Conservation (phyloP, 352 stramenopile genomes). For the Pythium grandisporangium region DNA sequence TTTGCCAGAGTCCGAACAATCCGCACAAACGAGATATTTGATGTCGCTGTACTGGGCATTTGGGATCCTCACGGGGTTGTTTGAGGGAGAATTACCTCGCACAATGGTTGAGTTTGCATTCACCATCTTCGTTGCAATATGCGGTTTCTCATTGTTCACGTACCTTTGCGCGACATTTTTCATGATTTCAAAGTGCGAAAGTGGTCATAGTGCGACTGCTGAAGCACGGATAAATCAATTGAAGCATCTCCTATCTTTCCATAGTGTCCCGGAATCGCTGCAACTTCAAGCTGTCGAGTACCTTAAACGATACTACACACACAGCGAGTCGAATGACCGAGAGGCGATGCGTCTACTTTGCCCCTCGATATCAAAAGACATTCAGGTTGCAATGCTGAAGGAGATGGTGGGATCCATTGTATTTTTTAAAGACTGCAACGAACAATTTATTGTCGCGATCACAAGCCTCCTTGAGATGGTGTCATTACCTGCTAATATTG, state of each 20-base stretch:
- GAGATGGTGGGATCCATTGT: conserved; percentile 40
- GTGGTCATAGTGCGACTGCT: conserved; percentile 26
- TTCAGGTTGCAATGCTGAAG: conserved; percentile 54
- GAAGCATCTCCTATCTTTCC: conserved; percentile 59
- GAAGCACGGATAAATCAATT: conserved; percentile 66
- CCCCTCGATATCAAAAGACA: conserved; percentile 52
- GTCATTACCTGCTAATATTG: conserved; percentile 37
- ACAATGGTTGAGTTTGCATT: conserved; percentile 41
- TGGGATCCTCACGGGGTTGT: conserved; percentile 47
- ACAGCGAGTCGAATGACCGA: conserved; percentile 58
- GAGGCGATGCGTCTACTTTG: conserved; percentile 50
- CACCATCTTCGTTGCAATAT: conserved; percentile 49
- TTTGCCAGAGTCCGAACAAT: not conserved
- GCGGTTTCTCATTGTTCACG: conserved; percentile 62
- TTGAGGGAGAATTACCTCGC: conserved; percentile 50
- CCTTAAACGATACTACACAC: conserved; percentile 45
- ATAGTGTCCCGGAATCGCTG: conserved; percentile 37
- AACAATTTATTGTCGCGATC: conserved; percentile 56
- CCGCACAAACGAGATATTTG: conserved; percentile 25
- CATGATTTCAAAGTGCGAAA: conserved; percentile 76
- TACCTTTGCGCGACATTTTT: conserved; percentile 65
- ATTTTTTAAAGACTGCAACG: conserved; percentile 46
- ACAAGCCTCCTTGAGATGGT: conserved; percentile 57
- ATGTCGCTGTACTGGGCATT: conserved; percentile 60
- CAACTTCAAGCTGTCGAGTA: conserved; percentile 46